These are phyloP conservation scores for Paecilomyces dactylethromorphus DNA, from an alignment of 2,329 filamentous ascomycete genomes.

Conservation along the genomic window DNA sequence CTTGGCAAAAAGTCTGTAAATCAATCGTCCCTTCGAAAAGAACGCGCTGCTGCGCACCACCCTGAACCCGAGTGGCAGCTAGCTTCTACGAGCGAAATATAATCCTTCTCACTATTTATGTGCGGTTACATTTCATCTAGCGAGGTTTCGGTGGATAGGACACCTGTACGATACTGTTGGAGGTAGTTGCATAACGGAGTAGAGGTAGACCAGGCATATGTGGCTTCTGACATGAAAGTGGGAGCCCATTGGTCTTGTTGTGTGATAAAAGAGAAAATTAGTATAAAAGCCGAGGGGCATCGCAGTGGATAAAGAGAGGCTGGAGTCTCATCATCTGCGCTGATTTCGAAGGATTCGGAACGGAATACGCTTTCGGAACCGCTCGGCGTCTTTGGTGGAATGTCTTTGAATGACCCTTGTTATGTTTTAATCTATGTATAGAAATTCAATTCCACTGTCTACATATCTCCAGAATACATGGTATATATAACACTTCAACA, in stretches of 20 bases:
- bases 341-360: neutral
- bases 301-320: neutral
- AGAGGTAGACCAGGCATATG: neutral
- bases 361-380: neutral
- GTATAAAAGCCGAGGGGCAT: neutral
- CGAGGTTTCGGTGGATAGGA: neutral
- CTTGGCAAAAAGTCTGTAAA: neutral
- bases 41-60: neutral
- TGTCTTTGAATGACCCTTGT: neutral
- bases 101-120: neutral
- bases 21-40: neutral
- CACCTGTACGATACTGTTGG: neutral
- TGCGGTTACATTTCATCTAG: neutral
- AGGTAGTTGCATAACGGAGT: neutral
- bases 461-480: neutral
- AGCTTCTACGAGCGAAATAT: neutral
- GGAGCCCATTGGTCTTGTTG: neutral
- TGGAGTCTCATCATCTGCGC: neutral
- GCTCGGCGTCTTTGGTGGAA: neutral
- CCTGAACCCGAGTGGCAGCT: neutral
- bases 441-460: neutral
- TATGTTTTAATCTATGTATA: neutral
- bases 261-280: neutral
- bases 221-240: too few relatives aligned
- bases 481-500: neutral